Percentiles rank a stretch among this genome's conserved stretches.
phyloP scores from a whole-genome alignment of 129 eudicot genomes.

The Sambucus nigra region DNA sequence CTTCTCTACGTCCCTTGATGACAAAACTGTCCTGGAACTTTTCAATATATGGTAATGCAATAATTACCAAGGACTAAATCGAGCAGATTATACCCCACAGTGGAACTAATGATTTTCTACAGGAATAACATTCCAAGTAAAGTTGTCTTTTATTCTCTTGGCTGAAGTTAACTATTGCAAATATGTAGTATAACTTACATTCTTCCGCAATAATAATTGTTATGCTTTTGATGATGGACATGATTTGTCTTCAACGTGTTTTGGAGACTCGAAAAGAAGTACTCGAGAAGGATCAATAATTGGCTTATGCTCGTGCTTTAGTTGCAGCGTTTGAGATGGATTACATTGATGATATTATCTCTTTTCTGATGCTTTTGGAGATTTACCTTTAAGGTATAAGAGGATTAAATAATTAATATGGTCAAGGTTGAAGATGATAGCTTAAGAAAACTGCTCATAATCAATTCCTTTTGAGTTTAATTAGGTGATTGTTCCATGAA shows the following conservation, averaged over 20 bases:
- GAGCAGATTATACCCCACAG: no score
- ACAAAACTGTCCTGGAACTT: background rate
- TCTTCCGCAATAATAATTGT: background rate
- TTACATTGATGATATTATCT: conserved; percentile 47
- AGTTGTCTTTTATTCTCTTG: conserved; percentile 12
- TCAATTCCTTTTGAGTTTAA: background rate
- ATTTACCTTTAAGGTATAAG: conserved; percentile 65
- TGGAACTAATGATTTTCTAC: conserved; percentile 29
- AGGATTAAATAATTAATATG: background rate
- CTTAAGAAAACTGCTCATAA: background rate
- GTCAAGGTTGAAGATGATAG: background rate
- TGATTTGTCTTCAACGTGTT: conserved; percentile 70
- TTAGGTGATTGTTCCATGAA: background rate
- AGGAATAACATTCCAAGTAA: conserved; percentile 67
- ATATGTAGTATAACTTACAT: background rate
- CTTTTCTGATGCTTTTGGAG: conserved; percentile 85
- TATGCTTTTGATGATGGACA: conserved; percentile 14
- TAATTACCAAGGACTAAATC: no score
- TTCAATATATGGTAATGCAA: background rate
- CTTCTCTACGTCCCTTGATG: background rate
- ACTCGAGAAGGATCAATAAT: conserved; percentile 82
- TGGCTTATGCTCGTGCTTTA: conserved; percentile 83
- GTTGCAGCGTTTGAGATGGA: conserved; percentile 75
- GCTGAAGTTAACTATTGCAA: conserved; percentile 4
- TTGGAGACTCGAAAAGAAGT: conserved; percentile 64